A percentile compares a stretch with the other conserved stretches of the same genome.
phyloP scores from a whole-genome alignment of 805 yeast species.

The Kodamaea laetipori region DNA sequence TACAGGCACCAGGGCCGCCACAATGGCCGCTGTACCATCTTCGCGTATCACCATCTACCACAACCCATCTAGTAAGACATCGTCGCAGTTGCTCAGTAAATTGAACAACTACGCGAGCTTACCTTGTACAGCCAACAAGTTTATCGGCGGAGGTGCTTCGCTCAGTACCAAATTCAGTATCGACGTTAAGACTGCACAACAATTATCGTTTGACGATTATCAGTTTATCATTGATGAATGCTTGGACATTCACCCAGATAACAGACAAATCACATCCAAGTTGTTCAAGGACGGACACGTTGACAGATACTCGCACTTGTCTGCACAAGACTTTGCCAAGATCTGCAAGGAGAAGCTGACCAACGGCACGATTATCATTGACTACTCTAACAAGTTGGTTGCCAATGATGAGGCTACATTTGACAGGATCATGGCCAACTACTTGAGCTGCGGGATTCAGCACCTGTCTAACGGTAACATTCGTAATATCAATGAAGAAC shows the following conservation, averaged over 20 bases:
- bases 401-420: slow-evolving; percentile 52
- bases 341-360: slow-evolving; percentile 16
- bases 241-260: slow-evolving; percentile 39
- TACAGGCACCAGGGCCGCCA: slow-evolving; percentile 1
- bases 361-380: slow-evolving; percentile 44
- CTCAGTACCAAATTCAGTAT: slow-evolving; percentile 22
- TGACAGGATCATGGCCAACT: slow-evolving; percentile 44
- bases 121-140: slow-evolving; percentile 20
- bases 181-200: slow-evolving; percentile 20
- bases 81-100: slow-evolving; percentile 29
- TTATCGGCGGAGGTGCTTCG: slow-evolving; percentile 10
- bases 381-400: slow-evolving; percentile 59
- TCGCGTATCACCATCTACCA: slow-evolving; percentile 33
- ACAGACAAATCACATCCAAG: slow-evolving; percentile 26
- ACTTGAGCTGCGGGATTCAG: slow-evolving; percentile 35
- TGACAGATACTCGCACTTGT: slow-evolving; percentile 23
- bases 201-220: slow-evolving; percentile 29
- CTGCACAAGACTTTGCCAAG: slow-evolving; percentile 23
- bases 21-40: slow-evolving; percentile 11
- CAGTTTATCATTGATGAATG: slow-evolving; percentile 28
- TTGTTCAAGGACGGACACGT: slow-evolving; percentile 23
- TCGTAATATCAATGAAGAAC: slow-evolving; percentile 12
- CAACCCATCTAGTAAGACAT: slow-evolving; percentile 28
- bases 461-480: slow-evolving; percentile 18
- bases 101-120: slow-evolving; percentile 22